Base-by-base conservation (phyloP, 1,284 basidiomycete genomes). In the Heterobasidion occidentale region DNA sequence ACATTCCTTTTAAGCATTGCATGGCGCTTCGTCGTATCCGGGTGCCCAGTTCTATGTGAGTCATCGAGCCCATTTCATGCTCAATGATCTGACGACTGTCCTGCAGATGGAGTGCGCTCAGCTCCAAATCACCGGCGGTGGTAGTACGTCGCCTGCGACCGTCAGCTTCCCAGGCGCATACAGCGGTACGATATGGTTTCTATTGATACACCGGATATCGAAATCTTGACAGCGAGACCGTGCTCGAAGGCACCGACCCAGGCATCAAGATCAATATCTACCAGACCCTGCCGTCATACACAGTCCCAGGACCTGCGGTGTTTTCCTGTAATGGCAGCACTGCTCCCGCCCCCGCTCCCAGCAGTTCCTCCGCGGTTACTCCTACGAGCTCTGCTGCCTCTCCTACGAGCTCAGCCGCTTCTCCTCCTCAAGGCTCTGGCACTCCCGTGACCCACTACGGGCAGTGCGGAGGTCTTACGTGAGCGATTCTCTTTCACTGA, bases 131-230 rank as follows among this genome's bases (percentile, higher is more conserved):
- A 78, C 76, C n/a, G 78, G 78, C 15, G 77, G 78, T 4, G 77
- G 77, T 33, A 75, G 63, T 59, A 69, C 72, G 2, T 64, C 65
- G 27, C 77, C 78, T 6, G 70, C 75, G 9, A 78, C 76, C 11
- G 77, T 79, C 46, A 75, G 69, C 63, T 79, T 81, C 74, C 77
- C 77, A 5, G 77, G 78, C 51, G 75, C 75, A 1, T 78, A 78
- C 66, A 59, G 60, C 19, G 66, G 72, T 71, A 56, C 59, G n/a
- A 45, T 27, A 19, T 35, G 47, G 49, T 3, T 45, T 14, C 9
- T 36, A n/a, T 42, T 42, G 38, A 42, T 11, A 42, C 11, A 5
- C 20, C 7, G 7, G 19, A 19, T 46, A 2, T 46, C 15, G n/a
- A 36, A 27, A 20, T 34, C 19, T 19, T 6, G 20, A 36, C 53